Percentiles rank a stretch among this genome's conserved stretches.
These are phyloP conservation scores for Colletotrichum sansevieriae DNA, from an alignment of 2,329 filamentous ascomycete genomes.

Conservation along the genomic window DNA sequence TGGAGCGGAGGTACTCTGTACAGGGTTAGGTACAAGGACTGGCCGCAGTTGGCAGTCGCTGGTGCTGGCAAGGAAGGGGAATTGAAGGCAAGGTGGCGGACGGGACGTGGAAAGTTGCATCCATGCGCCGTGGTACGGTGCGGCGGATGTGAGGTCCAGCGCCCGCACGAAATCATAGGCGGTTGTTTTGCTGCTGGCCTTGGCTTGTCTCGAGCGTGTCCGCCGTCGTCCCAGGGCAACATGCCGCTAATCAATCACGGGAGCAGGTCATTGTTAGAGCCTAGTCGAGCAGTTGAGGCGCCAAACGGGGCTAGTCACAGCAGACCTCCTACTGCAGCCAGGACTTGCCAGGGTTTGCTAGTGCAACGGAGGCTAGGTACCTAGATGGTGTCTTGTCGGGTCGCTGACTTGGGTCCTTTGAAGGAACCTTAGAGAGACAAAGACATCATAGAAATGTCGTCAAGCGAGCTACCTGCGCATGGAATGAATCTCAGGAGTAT, in stretches of 20 bases:
- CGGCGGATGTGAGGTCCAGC: conserved; percentile 16
- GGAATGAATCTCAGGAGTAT: background rate
- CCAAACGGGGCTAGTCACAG: conserved; percentile 35
- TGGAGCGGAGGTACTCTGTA: conserved; percentile 12
- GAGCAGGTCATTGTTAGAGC: conserved; percentile 39
- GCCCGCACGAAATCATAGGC: conserved; percentile 26
- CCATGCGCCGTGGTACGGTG: conserved; percentile 11
- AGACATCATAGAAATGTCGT: too few relatives aligned
- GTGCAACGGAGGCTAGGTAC: conserved; percentile 7
- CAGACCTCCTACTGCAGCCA: conserved; percentile 30
- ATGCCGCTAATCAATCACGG: conserved; percentile 41
- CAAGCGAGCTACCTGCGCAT: too few relatives aligned
- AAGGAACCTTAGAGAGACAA: background rate
- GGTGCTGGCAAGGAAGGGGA: conserved; percentile 26
- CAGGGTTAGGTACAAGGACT: conserved; percentile 18
- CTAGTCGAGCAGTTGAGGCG: conserved; percentile 35
- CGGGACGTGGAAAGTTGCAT: conserved; percentile 33
- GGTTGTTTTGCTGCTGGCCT: conserved; percentile 35
- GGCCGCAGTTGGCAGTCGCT: background rate
- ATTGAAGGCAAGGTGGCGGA: background rate
- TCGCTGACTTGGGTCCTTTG: background rate
- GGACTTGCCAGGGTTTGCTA: conserved; percentile 28
- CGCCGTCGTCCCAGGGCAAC: conserved; percentile 26
- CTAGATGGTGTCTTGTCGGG: conserved; percentile 7
- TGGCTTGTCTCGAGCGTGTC: conserved; percentile 37